Evolutionary conservation across 352 stramenopile genomes (phyloP).

Genomic region (Thalassiosira ordinaria): DNA sequence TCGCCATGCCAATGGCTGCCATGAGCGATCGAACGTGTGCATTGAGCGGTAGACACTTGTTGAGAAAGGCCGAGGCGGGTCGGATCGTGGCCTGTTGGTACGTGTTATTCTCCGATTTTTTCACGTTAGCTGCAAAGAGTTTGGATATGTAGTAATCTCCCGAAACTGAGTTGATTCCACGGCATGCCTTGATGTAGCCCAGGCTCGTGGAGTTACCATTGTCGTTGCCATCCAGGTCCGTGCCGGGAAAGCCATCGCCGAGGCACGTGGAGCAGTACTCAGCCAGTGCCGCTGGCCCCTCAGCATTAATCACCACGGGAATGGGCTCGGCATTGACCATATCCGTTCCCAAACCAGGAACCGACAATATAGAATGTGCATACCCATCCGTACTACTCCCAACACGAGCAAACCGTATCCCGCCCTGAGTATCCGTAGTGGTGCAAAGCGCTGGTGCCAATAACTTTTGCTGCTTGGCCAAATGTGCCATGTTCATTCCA

Average conservation of each 20-base stretch:
- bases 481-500: conserved; percentile 54
- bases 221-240: conserved; percentile 58
- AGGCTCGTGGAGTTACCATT: conserved; percentile 67
- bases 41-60: conserved; percentile 79
- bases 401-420: conserved; percentile 80
- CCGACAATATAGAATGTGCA: conserved; percentile 79
- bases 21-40: conserved; percentile 77
- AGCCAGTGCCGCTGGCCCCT: conserved; percentile 49
- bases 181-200: conserved; percentile 67
- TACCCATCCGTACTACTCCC: conserved; percentile 70
- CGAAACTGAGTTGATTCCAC: conserved; percentile 63
- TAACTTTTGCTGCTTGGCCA: conserved; percentile 64
- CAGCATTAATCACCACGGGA: conserved; percentile 69
- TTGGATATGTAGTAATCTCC: conserved; percentile 79
- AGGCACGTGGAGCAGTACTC: conserved; percentile 71
- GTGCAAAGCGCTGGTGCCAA: conserved; percentile 76
- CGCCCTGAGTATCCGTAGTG: conserved; percentile 74
- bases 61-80: conserved; percentile 70
- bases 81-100: conserved; percentile 72
- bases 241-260: conserved; percentile 72
- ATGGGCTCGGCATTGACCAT: conserved; percentile 29
- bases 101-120: conserved; percentile 30
- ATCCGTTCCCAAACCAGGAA: conserved; percentile 76
- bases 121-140: conserved; percentile 56
- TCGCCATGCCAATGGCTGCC: conserved; percentile 80